Conservation (phyloP, 805 yeast genomes). For the Cyberlindnera mrakii region DNA sequence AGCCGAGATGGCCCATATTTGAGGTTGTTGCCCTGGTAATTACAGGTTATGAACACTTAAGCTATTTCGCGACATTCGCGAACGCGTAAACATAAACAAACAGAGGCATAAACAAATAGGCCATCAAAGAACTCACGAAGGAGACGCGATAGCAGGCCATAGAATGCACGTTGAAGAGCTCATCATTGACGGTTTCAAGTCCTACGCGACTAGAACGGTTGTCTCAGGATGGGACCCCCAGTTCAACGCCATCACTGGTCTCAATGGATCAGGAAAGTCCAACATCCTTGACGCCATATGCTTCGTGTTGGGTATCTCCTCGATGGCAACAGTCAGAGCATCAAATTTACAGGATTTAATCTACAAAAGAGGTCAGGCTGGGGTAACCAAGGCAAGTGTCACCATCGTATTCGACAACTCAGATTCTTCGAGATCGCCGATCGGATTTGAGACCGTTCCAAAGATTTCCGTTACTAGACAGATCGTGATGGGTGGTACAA, state of each 20-base stretch:
- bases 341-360: conserved; percentile 88
- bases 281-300: conserved; percentile 95
- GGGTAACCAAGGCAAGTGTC: conserved; percentile 94
- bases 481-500: conserved; percentile 82
- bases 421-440: conserved; percentile 73
- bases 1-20: no score
- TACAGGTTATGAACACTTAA: no score
- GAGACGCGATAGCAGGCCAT: not conserved
- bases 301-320: conserved; percentile 93
- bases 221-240: conserved; percentile 93
- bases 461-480: conserved; percentile 91
- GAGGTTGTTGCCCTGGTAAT: no score
- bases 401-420: conserved; percentile 90
- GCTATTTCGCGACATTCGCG: not conserved
- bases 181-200: conserved; percentile 95
- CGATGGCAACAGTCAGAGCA: conserved; percentile 94
- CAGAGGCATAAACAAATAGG: not conserved
- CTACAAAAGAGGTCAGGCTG: conserved; percentile 97
- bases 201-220: conserved; percentile 94
- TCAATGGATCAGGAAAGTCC: conserved; percentile 96
- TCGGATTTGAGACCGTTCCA: conserved; percentile 72
- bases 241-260: conserved; percentile 96
- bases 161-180: conserved; percentile 72
- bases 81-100: conserved; percentile 14
- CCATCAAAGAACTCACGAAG: not conserved